Evolutionary conservation across 331 rosid genomes (phyloP), one percentile per base, ranked within the genome.

Genomic region (Prunus yedoensis): DNA sequence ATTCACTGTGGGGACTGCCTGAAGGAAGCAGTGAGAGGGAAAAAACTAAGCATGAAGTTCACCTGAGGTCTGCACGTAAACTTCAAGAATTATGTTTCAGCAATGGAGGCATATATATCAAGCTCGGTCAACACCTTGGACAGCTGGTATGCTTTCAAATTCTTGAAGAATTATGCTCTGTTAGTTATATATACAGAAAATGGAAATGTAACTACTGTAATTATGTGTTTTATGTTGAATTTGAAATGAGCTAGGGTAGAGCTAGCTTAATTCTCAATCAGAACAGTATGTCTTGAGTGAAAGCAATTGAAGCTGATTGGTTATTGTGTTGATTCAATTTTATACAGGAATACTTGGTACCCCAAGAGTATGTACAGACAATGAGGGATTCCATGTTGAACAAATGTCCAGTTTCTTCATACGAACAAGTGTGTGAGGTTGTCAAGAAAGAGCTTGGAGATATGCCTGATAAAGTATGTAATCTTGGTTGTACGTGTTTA

Each of bases 111-210:
- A 60, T 94, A 83, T 94, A 94, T 66, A 94, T 94, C 78, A 94
- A 94, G 87, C 96, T 94, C 41, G 99, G 99, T n/a, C 99, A 94
- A 70, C 99, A 94, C 87, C 74, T 94, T 70, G 92, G 97, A 71
- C 99, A 94, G 75, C 74, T 94, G 96, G 99, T 94, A 88, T 61
- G 70, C 71, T 83, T 80, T 77, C 4, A 5, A 65, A 4, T 65
- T 10, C 45, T 32, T 32, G 38, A 32, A 32, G 38, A 32, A 14
- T 58, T 80, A 35, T 65, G 66, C 82, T 66, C 20, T 68, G 43
- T 59, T 53, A 10, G 32, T 53, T 74, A 21, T n/a, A 32, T 4
- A 0, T 32, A 32, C 38, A 32, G 38, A 32, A 32, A 32, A 32
- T 32, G 38, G 38, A 32, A 32, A 32, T 32, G 38, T 32, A 32